phyloP scores from a whole-genome alignment of 2,329 filamentous ascomycete species.

The Coleophoma cylindrospora region DNA sequence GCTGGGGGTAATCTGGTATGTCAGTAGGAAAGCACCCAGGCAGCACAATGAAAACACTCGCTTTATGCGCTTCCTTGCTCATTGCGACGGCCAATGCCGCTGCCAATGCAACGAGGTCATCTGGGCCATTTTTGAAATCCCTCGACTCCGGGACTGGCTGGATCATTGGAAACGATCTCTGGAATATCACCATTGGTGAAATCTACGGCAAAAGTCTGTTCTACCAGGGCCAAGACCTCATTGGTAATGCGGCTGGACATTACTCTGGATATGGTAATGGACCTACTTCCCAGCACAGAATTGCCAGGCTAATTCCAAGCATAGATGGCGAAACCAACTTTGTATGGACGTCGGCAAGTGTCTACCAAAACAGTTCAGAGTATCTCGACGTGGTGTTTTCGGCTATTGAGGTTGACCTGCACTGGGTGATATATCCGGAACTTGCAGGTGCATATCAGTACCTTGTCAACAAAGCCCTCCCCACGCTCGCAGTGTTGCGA shows the following conservation, averaged over 20 bases:
- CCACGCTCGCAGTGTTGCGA: conserved; percentile 42
- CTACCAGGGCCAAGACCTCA: conserved; percentile 10
- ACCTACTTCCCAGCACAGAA: neutral
- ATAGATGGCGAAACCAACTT: conserved; percentile 42
- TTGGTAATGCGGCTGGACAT: conserved; percentile 12
- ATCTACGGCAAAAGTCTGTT: conserved; percentile 13
- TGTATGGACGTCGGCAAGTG: conserved; percentile 39
- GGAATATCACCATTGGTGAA: conserved; percentile 15
- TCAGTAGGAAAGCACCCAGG: too few relatives aligned
- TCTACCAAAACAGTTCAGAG: conserved; percentile 32
- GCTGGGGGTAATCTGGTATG: too few relatives aligned
- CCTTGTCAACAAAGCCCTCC: conserved; percentile 44
- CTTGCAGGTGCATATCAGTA: conserved; percentile 50
- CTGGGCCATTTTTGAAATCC: too few relatives aligned
- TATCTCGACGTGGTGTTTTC: conserved; percentile 44
- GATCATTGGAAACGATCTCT: conserved; percentile 15
- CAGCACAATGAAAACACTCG: too few relatives aligned
- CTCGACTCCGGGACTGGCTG: too few relatives aligned
- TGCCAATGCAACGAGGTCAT: too few relatives aligned
- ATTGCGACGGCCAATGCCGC: too few relatives aligned
- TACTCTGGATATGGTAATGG: conserved; percentile 9
- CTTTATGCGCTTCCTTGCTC: too few relatives aligned
- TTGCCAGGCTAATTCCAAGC: neutral
- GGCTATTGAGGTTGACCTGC: conserved; percentile 41
- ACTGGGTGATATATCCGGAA: conserved; percentile 45